A percentile compares a stretch with the other conserved stretches of the same genome.
These are phyloP conservation scores for Datisca glomerata DNA, from an alignment of 306 rosid species.

Conservation along the genomic window DNA sequence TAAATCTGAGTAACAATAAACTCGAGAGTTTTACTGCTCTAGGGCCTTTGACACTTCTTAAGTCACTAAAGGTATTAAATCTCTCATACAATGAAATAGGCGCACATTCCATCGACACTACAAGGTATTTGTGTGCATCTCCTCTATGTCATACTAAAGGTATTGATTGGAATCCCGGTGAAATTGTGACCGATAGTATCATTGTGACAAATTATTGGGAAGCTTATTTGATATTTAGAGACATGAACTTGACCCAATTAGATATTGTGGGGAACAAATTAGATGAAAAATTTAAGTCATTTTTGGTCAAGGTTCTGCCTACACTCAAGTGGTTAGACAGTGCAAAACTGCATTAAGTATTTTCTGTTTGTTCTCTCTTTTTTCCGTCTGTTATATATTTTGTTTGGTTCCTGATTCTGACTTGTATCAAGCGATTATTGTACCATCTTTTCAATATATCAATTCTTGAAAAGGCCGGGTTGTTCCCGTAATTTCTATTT, in stretches of 20 bases:
- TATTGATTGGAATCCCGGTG: slow-evolving; percentile 30
- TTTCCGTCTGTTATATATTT: too few species aligned
- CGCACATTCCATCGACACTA: slow-evolving; percentile 52
- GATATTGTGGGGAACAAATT: slow-evolving; percentile 50
- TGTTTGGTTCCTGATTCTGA: too few species aligned
- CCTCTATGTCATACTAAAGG: slow-evolving; percentile 64
- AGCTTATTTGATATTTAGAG: slow-evolving; percentile 50
- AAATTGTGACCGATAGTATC: slow-evolving; percentile 16
- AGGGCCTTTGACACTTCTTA: slow-evolving; percentile 50
- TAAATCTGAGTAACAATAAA: slow-evolving; percentile 70
- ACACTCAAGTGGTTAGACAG: slow-evolving; percentile 35
- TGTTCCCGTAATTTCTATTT: too few species aligned
- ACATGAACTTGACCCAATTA: slow-evolving; percentile 49
- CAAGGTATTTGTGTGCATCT: slow-evolving; percentile 59
- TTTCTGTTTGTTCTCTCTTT: too few species aligned
- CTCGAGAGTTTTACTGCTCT: slow-evolving; percentile 56
- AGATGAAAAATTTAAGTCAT: slow-evolving; percentile 40
- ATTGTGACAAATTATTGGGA: slow-evolving; percentile 44
- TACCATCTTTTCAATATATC: too few species aligned
- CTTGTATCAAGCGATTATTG: too few species aligned
- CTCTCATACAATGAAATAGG: slow-evolving; percentile 66
- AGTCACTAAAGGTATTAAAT: slow-evolving; percentile 54
- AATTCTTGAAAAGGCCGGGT: too few species aligned
- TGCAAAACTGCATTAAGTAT: too few species aligned
- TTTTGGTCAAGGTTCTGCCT: slow-evolving; percentile 49